A percentile compares a stretch with the other conserved stretches of the same genome.
phyloP scores from a whole-genome alignment of 257 asterid genomes.

The Rubia yunnanensis region DNA sequence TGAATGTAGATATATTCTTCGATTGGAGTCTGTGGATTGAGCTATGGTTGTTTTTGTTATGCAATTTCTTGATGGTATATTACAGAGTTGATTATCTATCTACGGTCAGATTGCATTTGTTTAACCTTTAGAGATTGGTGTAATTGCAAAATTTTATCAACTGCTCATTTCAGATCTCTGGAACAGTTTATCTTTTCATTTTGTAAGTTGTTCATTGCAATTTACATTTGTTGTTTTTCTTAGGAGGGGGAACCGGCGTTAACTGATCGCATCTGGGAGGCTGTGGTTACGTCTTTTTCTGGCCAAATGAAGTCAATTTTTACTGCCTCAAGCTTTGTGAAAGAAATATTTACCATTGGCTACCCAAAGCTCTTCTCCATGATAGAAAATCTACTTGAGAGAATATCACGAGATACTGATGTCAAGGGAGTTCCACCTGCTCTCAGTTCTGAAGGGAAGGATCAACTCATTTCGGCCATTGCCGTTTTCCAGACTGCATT shows the following conservation, averaged over 20 bases:
- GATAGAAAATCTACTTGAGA: constrained; percentile 79
- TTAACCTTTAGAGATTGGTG: background rate
- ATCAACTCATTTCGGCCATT: constrained; percentile 65
- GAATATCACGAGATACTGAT: constrained; percentile 97
- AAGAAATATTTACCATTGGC: constrained; percentile 83
- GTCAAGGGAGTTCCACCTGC: constrained; percentile 97
- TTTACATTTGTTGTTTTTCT: constrained; percentile 23
- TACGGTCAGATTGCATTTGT: background rate
- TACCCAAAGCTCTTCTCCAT: constrained; percentile 82
- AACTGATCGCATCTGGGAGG: constrained; percentile 95
- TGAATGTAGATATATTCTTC: background rate
- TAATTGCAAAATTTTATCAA: background rate
- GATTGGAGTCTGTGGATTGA: background rate
- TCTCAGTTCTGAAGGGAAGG: constrained; percentile 74
- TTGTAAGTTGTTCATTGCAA: background rate
- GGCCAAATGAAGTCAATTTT: constrained; percentile 90
- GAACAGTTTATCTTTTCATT: background rate
- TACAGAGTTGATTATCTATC: background rate
- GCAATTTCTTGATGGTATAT: background rate
- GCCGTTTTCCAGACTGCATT: constrained; percentile 78
- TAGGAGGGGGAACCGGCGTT: constrained; percentile 89
- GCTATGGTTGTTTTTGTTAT: background rate
- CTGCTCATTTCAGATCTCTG: background rate
- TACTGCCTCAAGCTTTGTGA: constrained; percentile 92
- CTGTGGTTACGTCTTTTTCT: constrained; percentile 77